Conservation (phyloP, 1,139 yeast genomes). For the Meyerozyma carpophila region DNA sequence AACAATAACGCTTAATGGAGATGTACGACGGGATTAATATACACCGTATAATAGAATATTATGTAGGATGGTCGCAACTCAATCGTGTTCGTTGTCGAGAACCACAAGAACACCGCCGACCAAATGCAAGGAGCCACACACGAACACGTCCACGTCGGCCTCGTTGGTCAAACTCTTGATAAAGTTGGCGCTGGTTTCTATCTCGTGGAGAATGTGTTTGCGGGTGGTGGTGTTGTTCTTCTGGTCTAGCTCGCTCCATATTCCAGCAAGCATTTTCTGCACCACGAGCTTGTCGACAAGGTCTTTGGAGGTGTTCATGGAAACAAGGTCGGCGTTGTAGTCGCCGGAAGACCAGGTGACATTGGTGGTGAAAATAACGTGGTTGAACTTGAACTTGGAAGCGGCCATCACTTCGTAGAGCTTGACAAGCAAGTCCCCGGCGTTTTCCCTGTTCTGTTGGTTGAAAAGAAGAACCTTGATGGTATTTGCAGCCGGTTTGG, state of each 20-base stretch:
- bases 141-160: slow-evolving; percentile 63
- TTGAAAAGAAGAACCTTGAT: slow-evolving; percentile 66
- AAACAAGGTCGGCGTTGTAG: slow-evolving; percentile 78
- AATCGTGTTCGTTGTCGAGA: slow-evolving; percentile 46
- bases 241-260: slow-evolving; percentile 59
- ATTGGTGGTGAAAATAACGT: slow-evolving; percentile 84
- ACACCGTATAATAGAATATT: neutral
- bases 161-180: slow-evolving; percentile 38
- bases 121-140: slow-evolving; percentile 88
- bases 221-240: slow-evolving; percentile 21
- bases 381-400: slow-evolving; percentile 48
- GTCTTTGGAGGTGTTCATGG: slow-evolving; percentile 75
- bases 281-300: slow-evolving; percentile 68
- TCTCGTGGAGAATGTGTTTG: slow-evolving; percentile 61
- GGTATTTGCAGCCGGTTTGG: slow-evolving; percentile 8
- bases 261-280: slow-evolving; percentile 68
- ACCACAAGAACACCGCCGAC: slow-evolving; percentile 94
- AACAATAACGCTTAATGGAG: slow-evolving; percentile 10
- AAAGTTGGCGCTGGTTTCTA: slow-evolving; percentile 66
- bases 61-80: neutral
- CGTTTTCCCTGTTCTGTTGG: slow-evolving; percentile 87
- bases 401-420: slow-evolving; percentile 39
- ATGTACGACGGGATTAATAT: neutral
- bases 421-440: slow-evolving; percentile 53
- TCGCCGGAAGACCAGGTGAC: slow-evolving; percentile 83